Conservation (phyloP, 2,329 filamentous ascomycete genomes). For the Dothidotthia symphoricarpi region DNA sequence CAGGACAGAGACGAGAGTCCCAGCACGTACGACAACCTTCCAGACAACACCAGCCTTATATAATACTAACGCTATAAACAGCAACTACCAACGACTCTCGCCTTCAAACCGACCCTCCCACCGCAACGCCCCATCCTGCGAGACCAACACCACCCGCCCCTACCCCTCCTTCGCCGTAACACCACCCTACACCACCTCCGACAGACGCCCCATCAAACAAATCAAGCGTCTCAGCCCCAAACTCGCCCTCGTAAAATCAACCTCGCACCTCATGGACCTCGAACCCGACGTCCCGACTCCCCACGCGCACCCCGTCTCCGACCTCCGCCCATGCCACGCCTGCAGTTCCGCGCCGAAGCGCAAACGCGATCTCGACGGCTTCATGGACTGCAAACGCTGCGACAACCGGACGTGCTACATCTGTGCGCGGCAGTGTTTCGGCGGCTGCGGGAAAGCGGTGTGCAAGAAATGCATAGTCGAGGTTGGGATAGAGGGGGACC, state of each 20-base stretch:
- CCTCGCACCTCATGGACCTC: conserved; percentile 37
- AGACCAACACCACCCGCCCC: conserved; percentile 14
- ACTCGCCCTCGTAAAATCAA: conserved; percentile 22
- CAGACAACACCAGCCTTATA: background rate
- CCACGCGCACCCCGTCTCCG: conserved; percentile 11
- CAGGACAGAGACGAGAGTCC: conserved; percentile 14
- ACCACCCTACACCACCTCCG: conserved; percentile 11
- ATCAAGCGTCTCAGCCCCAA: conserved; percentile 26
- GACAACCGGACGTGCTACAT: conserved; percentile 64
- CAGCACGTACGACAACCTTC: conserved; percentile 9
- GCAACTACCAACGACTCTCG: conserved; percentile 11
- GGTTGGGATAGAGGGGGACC: conserved; percentile 61
- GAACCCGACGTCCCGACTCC: conserved; percentile 16
- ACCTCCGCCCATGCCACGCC: conserved; percentile 60
- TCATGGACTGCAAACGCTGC: conserved; percentile 63
- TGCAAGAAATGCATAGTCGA: conserved; percentile 71
- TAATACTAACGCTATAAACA: conserved; percentile 4
- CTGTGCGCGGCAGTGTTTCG: conserved; percentile 64
- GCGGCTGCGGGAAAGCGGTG: conserved; percentile 51
- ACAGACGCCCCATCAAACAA: conserved; percentile 34
- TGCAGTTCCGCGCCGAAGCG: conserved; percentile 65
- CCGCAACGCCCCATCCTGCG: conserved; percentile 14
- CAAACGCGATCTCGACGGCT: conserved; percentile 65
- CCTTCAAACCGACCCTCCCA: conserved; percentile 10
- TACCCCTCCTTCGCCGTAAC: conserved; percentile 9